phyloP scores from a whole-genome alignment of 495 filamentous ascomycete species.

The Aspergillus coremiiformis region DNA sequence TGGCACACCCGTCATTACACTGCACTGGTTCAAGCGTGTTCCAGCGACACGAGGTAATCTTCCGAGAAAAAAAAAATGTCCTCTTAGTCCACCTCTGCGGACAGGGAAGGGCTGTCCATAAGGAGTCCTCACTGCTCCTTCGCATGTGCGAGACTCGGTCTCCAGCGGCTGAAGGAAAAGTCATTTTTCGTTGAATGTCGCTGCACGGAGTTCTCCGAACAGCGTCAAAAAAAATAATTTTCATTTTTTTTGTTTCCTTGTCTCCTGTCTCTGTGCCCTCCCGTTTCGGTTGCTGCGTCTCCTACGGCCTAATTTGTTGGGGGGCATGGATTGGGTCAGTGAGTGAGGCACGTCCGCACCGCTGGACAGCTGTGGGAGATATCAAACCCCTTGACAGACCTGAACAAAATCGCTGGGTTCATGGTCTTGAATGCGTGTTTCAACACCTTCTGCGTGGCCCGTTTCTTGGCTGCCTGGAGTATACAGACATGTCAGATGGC shows the following conservation, averaged over 20 bases:
- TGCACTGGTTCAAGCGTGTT: neutral
- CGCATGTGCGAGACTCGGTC: too few species aligned
- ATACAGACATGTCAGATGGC: neutral
- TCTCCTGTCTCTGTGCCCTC: neutral
- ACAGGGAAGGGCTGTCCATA: neutral
- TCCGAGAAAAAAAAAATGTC: conserved; percentile 1
- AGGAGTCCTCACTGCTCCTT: neutral
- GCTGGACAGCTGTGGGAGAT: neutral
- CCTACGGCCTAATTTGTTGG: too few species aligned
- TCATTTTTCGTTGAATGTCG: too few species aligned
- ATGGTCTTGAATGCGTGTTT: neutral
- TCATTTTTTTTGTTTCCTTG: neutral
- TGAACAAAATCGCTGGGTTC: neutral
- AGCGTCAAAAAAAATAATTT: too few species aligned
- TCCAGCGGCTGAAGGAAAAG: neutral
- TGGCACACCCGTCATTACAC: neutral
- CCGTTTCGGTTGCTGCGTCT: neutral
- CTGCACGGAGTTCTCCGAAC: too few species aligned
- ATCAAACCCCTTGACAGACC: neutral
- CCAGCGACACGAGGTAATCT: conserved; percentile 8
- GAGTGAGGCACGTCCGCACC: neutral
- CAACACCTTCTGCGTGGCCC: neutral
- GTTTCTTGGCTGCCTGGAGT: neutral
- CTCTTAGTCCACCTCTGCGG: neutral
- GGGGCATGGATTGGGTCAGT: neutral